phyloP scores from a whole-genome alignment of 805 yeast species.

The Middelhovenomyces tepae region DNA sequence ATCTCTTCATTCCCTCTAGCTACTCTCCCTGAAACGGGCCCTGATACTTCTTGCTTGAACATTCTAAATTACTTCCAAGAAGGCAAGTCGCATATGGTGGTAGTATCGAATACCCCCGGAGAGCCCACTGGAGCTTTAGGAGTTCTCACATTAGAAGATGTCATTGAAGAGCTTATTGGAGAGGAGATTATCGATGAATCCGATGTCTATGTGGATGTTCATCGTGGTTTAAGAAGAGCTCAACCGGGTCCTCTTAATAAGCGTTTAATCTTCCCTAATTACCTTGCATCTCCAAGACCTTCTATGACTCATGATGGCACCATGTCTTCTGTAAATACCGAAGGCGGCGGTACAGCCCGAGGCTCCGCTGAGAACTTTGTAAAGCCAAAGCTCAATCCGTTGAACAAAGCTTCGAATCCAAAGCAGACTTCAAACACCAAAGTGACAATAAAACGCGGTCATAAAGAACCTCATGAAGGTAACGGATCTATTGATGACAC shows the following conservation, averaged over 20 bases:
- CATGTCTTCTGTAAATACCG: too few species aligned
- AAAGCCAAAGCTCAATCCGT: slow-evolving; percentile 36
- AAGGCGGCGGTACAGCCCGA: slow-evolving; percentile 1
- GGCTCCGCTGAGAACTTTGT: slow-evolving; percentile 4
- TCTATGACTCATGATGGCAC: not conserved
- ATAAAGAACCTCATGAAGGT: not conserved
- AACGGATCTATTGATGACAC: too few species aligned
- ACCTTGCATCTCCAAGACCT: slow-evolving; percentile 5
- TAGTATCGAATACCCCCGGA: slow-evolving; percentile 83
- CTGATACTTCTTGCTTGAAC: slow-evolving; percentile 86
- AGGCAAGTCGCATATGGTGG: slow-evolving; percentile 96
- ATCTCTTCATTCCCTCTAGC: slow-evolving; percentile 92
- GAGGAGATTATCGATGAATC: slow-evolving; percentile 96
- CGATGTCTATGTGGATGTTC: slow-evolving; percentile 87
- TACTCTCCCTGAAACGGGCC: slow-evolving; percentile 88
- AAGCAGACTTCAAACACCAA: slow-evolving; percentile 50
- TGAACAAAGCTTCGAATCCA: slow-evolving; percentile 64
- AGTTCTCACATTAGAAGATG: slow-evolving; percentile 89
- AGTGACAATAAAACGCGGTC: slow-evolving; percentile 48
- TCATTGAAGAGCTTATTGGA: slow-evolving; percentile 95
- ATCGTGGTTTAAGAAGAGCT: slow-evolving; percentile 63
- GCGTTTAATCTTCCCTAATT: slow-evolving; percentile 3
- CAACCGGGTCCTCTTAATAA: slow-evolving; percentile 31
- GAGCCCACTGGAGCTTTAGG: slow-evolving; percentile 75
- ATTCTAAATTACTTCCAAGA: slow-evolving; percentile 94